Conservation (phyloP, 306 rosid genomes). For the Calophaca sinica region DNA sequence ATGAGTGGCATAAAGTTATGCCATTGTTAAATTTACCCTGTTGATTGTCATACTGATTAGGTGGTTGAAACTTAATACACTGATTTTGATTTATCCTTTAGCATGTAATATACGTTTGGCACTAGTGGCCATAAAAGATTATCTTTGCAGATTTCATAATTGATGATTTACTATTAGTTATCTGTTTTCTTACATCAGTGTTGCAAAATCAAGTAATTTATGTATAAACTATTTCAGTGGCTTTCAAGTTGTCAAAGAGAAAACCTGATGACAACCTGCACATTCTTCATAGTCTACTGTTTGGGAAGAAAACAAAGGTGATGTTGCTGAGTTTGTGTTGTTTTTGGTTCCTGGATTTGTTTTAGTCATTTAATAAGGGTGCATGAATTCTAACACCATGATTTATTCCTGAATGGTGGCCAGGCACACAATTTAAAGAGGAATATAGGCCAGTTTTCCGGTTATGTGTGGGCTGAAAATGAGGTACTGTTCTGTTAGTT, state of each 20-base stretch:
- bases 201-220: constrained; percentile 38
- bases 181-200: constrained; percentile 5
- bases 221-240: constrained; percentile 73
- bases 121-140: neutral
- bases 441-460: constrained; percentile 58
- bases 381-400: constrained; percentile 11
- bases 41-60: neutral
- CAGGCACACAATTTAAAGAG: constrained; percentile 67
- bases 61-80: neutral
- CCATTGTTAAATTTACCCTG: constrained; percentile 6
- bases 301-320: constrained; percentile 91
- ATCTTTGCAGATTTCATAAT: constrained; percentile 22
- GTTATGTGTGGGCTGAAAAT: constrained; percentile 53
- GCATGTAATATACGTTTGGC: neutral
- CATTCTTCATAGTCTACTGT: constrained; percentile 78
- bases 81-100: neutral
- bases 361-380: neutral
- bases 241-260: constrained; percentile 94
- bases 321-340: neutral
- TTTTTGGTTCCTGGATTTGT: neutral
- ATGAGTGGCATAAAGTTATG: neutral
- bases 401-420: constrained; percentile 39
- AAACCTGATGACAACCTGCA: constrained; percentile 91
- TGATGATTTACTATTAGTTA: constrained; percentile 16
- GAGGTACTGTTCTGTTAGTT: constrained; percentile 44